A percentile compares a stretch with the other conserved stretches of the same genome.
phyloP scores from a whole-genome alignment of 177 flowering plant genomes.

The Telopea speciosissima region DNA sequence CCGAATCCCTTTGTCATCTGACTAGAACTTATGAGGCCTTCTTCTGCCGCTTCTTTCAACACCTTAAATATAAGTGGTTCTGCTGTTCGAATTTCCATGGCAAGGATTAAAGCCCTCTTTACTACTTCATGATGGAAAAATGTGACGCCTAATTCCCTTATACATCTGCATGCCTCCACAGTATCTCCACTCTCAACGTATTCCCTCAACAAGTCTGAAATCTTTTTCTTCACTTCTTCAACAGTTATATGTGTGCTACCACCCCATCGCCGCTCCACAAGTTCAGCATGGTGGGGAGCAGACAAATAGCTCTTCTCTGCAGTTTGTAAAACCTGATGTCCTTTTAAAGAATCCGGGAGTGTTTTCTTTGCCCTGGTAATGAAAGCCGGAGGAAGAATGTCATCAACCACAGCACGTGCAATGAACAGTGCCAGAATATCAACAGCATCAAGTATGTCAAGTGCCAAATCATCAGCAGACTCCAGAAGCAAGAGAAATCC shows the following conservation, averaged over 20 bases:
- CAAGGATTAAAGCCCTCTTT: conserved; percentile 75
- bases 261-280: conserved; percentile 93
- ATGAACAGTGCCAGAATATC: conserved; percentile 85
- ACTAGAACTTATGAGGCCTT: conserved; percentile 89
- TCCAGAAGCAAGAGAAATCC: conserved; percentile 90
- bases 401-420: conserved; percentile 99
- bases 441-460: conserved; percentile 92
- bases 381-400: conserved; percentile 92
- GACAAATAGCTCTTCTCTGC: conserved; percentile 99
- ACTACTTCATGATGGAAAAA: conserved; percentile 98
- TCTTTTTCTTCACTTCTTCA: conserved; percentile 91
- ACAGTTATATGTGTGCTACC: conserved; percentile 88
- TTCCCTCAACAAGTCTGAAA: conserved; percentile 70
- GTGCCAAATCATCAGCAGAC: conserved; percentile 88
- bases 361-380: conserved; percentile 62
- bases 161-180: conserved; percentile 86
- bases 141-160: conserved; percentile 76
- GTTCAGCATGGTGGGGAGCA: conserved; percentile 98
- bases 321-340: conserved; percentile 61
- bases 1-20: conserved; percentile 90
- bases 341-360: conserved; percentile 70
- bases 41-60: conserved; percentile 81
- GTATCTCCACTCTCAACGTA: conserved; percentile 88
- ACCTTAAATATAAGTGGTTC: conserved; percentile 67
- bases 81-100: conserved; percentile 75